Conservation (phyloP, 2,329 filamentous ascomycete genomes). For the Exophiala dermatitidis region DNA sequence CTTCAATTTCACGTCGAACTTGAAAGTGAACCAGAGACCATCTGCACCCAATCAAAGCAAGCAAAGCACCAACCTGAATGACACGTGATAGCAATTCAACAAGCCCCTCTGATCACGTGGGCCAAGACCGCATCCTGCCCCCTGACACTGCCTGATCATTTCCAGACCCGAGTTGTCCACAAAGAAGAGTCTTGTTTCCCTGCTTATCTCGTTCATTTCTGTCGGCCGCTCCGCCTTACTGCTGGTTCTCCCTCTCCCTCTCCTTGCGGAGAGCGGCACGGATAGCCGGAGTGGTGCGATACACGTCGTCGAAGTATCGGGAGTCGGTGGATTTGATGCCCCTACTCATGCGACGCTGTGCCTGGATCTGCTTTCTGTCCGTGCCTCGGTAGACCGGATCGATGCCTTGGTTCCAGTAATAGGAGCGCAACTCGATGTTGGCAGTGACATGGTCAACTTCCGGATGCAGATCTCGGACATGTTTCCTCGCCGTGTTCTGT, state of each 20-base stretch:
- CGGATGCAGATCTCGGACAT: neutral
- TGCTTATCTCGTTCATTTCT: too few relatives aligned
- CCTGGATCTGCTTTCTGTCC: constrained; percentile 13
- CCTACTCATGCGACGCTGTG: constrained; percentile 5
- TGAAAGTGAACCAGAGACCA: too few relatives aligned
- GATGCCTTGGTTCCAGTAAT: constrained; percentile 1
- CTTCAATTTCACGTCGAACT: too few relatives aligned
- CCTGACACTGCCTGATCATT: too few relatives aligned
- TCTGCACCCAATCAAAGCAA: too few relatives aligned
- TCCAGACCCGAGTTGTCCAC: too few relatives aligned
- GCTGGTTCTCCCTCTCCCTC: neutral
- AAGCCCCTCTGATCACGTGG: too few relatives aligned
- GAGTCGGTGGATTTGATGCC: constrained; percentile 7
- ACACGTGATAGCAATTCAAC: too few relatives aligned
- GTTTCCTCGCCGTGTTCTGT: neutral
- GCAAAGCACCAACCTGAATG: too few relatives aligned
- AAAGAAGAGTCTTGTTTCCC: too few relatives aligned
- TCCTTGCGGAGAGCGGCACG: neutral
- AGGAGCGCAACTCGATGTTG: constrained; percentile 1
- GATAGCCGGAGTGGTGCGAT: neutral
- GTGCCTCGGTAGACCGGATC: constrained; percentile 16
- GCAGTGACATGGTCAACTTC: neutral
- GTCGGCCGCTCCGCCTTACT: neutral
- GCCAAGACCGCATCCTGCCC: too few relatives aligned
- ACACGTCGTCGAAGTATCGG: constrained; percentile 8